Evolutionary conservation across 495 filamentous ascomycete genomes (phyloP).

Genomic region (Trichoderma erinaceum): DNA sequence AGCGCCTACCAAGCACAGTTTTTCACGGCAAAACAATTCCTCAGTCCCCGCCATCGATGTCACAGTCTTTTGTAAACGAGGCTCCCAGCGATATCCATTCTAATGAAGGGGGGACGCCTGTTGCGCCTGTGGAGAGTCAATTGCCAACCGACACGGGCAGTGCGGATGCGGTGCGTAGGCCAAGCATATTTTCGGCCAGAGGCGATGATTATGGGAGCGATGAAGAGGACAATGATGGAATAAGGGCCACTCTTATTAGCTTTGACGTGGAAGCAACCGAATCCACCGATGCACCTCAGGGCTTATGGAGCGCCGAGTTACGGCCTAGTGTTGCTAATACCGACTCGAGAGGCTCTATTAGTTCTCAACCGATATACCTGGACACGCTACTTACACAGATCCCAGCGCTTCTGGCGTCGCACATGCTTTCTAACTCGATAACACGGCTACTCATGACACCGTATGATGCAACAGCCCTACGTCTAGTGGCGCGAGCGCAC

Average conservation of each 20-base stretch:
- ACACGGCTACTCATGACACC: slow-evolving; percentile 28
- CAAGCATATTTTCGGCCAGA: slow-evolving; percentile 27
- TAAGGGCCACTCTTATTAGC: slow-evolving; percentile 48
- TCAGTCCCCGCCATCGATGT: neutral
- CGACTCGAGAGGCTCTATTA: neutral
- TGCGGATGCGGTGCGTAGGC: slow-evolving; percentile 14
- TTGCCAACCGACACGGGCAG: neutral
- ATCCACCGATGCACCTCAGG: slow-evolving; percentile 33
- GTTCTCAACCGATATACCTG: slow-evolving; percentile 27
- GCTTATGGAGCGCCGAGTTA: slow-evolving; percentile 52
- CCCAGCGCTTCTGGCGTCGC: slow-evolving; percentile 25
- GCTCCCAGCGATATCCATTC: neutral
- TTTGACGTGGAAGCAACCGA: slow-evolving; percentile 52
- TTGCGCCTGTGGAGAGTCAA: slow-evolving; percentile 3
- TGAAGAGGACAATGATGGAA: slow-evolving; percentile 44
- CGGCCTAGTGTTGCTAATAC: slow-evolving; percentile 33
- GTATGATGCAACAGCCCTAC: slow-evolving; percentile 25
- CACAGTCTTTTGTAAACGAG: slow-evolving; percentile 3
- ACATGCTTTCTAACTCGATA: slow-evolving; percentile 25
- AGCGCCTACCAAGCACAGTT: slow-evolving; percentile 13
- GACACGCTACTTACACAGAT: slow-evolving; percentile 34
- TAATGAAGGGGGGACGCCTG: neutral
- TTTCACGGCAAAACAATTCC: slow-evolving; percentile 4
- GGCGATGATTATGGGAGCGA: slow-evolving; percentile 40
- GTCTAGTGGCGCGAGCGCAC: slow-evolving; percentile 26